phyloP scores from a whole-genome alignment of 164 flowering plant species.

The Vitis labrusca region DNA sequence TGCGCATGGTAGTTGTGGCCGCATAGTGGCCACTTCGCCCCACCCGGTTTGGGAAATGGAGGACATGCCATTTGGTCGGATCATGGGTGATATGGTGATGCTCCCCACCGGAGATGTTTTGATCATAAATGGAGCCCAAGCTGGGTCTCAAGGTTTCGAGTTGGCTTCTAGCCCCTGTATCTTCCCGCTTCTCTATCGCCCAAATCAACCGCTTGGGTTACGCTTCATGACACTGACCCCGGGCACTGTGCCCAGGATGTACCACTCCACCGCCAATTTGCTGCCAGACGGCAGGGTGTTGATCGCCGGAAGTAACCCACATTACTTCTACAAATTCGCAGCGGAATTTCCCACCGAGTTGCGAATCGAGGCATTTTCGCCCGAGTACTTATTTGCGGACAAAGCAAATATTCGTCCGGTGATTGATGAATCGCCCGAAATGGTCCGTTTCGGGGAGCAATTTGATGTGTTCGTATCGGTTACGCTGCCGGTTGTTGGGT shows the following conservation, averaged over 20 bases:
- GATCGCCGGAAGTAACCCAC: constrained; percentile 89
- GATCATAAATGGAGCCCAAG: constrained; percentile 84
- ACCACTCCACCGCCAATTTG: constrained; percentile 88
- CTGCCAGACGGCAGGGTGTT: constrained; percentile 85
- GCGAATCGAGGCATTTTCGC: constrained; percentile 85
- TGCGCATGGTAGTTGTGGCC: constrained; percentile 83
- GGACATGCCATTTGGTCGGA: constrained; percentile 78
- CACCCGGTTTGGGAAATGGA: constrained; percentile 79
- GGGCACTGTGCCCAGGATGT: constrained; percentile 75
- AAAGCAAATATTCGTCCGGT: constrained; percentile 66
- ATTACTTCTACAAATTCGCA: constrained; percentile 56
- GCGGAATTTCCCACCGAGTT: constrained; percentile 76
- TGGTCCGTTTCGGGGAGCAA: constrained; percentile 46
- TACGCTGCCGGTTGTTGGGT: constrained; percentile 63
- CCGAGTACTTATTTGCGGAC: constrained; percentile 68
- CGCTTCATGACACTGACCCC: constrained; percentile 85
- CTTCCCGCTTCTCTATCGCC: constrained; percentile 76
- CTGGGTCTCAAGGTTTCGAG: constrained; percentile 83
- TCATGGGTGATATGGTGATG: constrained; percentile 97
- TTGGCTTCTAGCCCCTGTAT: constrained; percentile 68
- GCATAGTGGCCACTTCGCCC: constrained; percentile 60
- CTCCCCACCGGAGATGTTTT: constrained; percentile 76
- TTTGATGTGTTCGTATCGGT: constrained; percentile 55
- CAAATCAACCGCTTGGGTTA: constrained; percentile 59
- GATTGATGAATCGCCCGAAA: constrained; percentile 42